Percentiles rank a stretch among this genome's conserved stretches.
Conservation (phyloP, 306 rosid species). For the Quercus glauca region DNA sequence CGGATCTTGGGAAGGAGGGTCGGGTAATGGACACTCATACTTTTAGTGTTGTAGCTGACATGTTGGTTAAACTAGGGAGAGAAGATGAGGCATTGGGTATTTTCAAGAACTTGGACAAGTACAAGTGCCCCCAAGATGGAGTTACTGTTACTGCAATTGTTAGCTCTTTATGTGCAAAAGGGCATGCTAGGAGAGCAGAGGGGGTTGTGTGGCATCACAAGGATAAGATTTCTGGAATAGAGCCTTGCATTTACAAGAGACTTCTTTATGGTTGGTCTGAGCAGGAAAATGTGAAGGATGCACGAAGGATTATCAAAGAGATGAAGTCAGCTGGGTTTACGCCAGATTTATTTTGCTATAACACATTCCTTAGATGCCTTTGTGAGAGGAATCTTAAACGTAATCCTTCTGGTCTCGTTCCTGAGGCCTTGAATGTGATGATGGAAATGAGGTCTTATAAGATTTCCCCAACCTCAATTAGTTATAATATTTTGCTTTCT, state of each 20-base stretch:
- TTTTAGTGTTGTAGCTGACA: conserved; percentile 55
- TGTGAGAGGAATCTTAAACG: conserved; percentile 58
- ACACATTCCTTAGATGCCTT: conserved; percentile 71
- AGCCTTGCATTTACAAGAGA: conserved; percentile 57
- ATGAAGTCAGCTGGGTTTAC: conserved; percentile 57
- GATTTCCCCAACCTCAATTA: conserved; percentile 53
- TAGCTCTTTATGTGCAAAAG: conserved; percentile 65
- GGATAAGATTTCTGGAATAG: conserved; percentile 50
- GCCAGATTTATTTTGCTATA: conserved; percentile 73
- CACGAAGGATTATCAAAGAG: conserved; percentile 70
- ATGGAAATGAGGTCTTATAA: conserved; percentile 51
- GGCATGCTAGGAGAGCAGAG: conserved; percentile 83
- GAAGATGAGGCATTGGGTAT: conserved; percentile 82
- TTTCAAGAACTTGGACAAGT: conserved; percentile 69
- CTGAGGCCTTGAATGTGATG: conserved; percentile 33
- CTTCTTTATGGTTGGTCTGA: conserved; percentile 78
- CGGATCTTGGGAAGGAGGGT: conserved; percentile 60
- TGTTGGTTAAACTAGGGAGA: conserved; percentile 57
- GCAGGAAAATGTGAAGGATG: conserved; percentile 78
- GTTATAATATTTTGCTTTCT: conserved; percentile 69
- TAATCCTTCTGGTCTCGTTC: conserved; percentile 85
- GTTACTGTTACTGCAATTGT: conserved; percentile 61
- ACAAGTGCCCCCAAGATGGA: conserved; percentile 58
- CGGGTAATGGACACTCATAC: conserved; percentile 68
- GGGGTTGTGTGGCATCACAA: conserved; percentile 73